These are phyloP conservation scores for Hyaloperonospora brassicae DNA, from an alignment of 352 stramenopile species.

Conservation along the genomic window DNA sequence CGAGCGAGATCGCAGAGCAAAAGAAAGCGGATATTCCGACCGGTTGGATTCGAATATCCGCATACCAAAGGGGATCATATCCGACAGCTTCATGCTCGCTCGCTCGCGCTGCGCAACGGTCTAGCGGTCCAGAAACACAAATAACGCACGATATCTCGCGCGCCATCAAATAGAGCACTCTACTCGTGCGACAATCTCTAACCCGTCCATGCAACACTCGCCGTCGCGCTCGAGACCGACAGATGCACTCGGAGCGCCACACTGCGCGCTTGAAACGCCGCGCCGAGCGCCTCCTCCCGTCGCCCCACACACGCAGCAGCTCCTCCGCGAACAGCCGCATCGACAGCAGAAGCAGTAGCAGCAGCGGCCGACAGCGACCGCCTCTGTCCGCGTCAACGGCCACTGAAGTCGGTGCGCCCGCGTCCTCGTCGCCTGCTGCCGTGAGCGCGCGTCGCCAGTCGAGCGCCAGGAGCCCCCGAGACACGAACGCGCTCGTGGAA, in stretches of 20 bases:
- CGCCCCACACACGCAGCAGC: constrained; percentile 12
- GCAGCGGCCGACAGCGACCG: neutral
- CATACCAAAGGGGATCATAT: no score
- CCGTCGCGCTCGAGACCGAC: no score
- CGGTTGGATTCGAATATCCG: no score
- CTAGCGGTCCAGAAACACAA: no score
- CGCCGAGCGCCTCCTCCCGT: constrained; percentile 22
- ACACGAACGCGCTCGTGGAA: constrained; percentile 46
- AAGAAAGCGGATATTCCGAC: no score
- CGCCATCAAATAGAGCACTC: no score
- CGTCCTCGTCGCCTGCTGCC: constrained; percentile 24
- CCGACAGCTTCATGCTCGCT: no score
- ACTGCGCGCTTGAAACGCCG: constrained; percentile 38
- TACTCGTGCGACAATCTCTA: no score
- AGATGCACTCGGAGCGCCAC: constrained; percentile 29
- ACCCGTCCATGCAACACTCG: no score
- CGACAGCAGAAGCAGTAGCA: constrained; percentile 1
- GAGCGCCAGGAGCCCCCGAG: constrained; percentile 25
- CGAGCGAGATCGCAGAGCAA: no score
- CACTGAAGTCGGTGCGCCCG: constrained; percentile 8
- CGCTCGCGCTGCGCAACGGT: no score
- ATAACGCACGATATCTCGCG: no score
- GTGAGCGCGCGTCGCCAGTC: constrained; percentile 26
- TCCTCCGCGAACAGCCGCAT: constrained; percentile 4
- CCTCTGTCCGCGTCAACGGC: constrained; percentile 1